A percentile compares a stretch with the other conserved stretches of the same genome.
phyloP scores from a whole-genome alignment of 2,329 filamentous ascomycete species.

The Tricladium varicosporioides region DNA sequence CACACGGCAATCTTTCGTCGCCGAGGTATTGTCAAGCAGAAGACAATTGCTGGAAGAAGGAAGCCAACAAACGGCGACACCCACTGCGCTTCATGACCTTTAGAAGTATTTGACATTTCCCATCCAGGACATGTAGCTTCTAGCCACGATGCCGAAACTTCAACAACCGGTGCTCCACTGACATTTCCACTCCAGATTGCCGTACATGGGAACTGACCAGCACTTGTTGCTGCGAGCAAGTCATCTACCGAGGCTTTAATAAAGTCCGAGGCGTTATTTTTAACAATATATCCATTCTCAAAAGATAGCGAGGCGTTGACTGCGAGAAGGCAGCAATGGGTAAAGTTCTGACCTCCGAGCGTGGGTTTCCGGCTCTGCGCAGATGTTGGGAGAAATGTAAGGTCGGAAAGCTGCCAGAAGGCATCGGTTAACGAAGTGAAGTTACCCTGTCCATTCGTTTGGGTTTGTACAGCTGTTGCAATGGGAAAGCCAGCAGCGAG shows the following conservation, averaged over 20 bases:
- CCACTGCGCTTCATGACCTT: conserved; percentile 17
- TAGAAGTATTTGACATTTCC: conserved; percentile 11
- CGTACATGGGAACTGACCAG: conserved; percentile 17
- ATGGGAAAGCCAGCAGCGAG: background rate
- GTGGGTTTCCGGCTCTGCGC: background rate
- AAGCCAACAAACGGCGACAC: conserved; percentile 18
- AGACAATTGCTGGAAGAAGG: conserved; percentile 15
- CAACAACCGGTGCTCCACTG: conserved; percentile 11
- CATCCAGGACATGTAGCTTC: conserved; percentile 17
- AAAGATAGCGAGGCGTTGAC: conserved; percentile 13
- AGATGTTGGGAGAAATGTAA: background rate
- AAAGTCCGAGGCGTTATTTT: conserved; percentile 3
- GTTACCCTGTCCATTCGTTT: background rate
- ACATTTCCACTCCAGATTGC: conserved; percentile 15
- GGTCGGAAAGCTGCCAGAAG: conserved; percentile 4
- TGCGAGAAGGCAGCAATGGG: conserved; percentile 18
- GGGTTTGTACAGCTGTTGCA: background rate
- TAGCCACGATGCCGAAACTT: conserved; percentile 14
- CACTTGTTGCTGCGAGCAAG: conserved; percentile 6
- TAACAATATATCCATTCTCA: conserved; percentile 1
- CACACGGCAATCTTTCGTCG: conserved; percentile 32
- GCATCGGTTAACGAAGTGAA: conserved; percentile 5
- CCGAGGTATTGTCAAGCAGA: conserved; percentile 35
- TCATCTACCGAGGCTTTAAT: conserved; percentile 8
- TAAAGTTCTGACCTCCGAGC: conserved; percentile 18